A percentile compares a stretch with the other conserved stretches of the same genome.
phyloP scores from a whole-genome alignment of 495 filamentous ascomycete species.

The Staphylotrichum longicolle region DNA sequence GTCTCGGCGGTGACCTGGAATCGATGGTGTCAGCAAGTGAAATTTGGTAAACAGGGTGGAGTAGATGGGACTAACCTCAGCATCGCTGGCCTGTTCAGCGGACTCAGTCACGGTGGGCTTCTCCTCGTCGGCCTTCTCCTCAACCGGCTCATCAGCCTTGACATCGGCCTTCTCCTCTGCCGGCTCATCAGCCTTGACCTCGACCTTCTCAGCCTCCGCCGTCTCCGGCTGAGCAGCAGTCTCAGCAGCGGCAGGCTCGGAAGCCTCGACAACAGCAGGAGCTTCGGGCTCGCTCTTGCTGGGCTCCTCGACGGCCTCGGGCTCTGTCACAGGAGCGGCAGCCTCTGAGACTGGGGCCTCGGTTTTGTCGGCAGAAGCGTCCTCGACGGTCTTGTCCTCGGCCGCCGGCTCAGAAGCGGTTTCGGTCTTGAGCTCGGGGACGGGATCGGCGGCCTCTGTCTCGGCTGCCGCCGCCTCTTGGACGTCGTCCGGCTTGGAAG shows the following conservation, averaged over 20 bases:
- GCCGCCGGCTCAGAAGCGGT: no score
- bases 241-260: neutral
- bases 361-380: neutral
- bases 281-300: slow-evolving; percentile 12
- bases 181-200: neutral
- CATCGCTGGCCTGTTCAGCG: slow-evolving; percentile 1
- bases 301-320: slow-evolving; percentile 25
- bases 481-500: slow-evolving; percentile 14
- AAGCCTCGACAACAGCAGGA: neutral
- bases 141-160: slow-evolving; percentile 1
- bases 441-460: slow-evolving; percentile 12
- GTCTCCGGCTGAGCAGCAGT: neutral
- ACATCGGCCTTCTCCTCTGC: slow-evolving; percentile 2
- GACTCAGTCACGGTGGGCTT: neutral
- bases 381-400: slow-evolving; percentile 17
- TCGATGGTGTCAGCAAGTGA: neutral
- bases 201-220: neutral
- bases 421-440: slow-evolving; percentile 16
- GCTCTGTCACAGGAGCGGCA: slow-evolving; percentile 14
- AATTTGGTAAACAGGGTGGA: neutral
- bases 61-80: neutral
- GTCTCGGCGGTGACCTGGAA: neutral
- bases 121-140: slow-evolving; percentile 6
- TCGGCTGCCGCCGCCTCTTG: slow-evolving; percentile 10
- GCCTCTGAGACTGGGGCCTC: slow-evolving; percentile 17